Evolutionary conservation across 257 asterid genomes (phyloP), one percentile per base, ranked within the genome.

Genomic region (Solanum lycopersicoides): DNA sequence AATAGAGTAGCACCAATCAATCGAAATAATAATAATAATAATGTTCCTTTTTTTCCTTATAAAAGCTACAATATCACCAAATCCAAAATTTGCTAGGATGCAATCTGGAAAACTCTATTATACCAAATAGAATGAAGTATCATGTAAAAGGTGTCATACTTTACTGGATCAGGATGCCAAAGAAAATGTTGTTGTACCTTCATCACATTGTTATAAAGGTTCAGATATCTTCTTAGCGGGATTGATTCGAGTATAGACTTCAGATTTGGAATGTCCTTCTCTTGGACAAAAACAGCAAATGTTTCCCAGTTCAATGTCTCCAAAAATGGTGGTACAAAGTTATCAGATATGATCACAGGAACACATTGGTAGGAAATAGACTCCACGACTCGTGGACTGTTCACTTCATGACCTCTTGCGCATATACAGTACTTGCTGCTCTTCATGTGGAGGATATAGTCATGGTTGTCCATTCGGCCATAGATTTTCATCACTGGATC

Each of bases 61-160:
- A 32, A 80, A 45, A 50, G 69, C 30, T 30, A 80, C 20, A 50
- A 80, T 34, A 80, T 34, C 15, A 53, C 20, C 56, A 34, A 71
- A 32, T 42, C 83, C 37, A 80, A 18, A 47, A 50, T 45, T 56
- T 56, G 63, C 63, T 80, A 80, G 25, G 87, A 63, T 69, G 50
- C 28, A 28, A 37, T 68, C 85, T 88, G 95, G 75, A 90, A 90
- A 83, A 94, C 93, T 86, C 98, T 89, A 23, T 93, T 95, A 83
- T 92, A 87, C 98, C 98, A 95, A 68, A 94, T 86, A 0, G 98
- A 95, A 85, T 95, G 98, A 56, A 95, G 97, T 87, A 95, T 91
- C 96, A 94, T 93, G 59, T 94, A 95, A 41, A 95, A 95, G 23
- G 91, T 84, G 76, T 94, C 98, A 74, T 92, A 92, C 90, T 94